phyloP scores from a whole-genome alignment of 148 eudicot genomes.

The Fagopyrum esculentum region DNA sequence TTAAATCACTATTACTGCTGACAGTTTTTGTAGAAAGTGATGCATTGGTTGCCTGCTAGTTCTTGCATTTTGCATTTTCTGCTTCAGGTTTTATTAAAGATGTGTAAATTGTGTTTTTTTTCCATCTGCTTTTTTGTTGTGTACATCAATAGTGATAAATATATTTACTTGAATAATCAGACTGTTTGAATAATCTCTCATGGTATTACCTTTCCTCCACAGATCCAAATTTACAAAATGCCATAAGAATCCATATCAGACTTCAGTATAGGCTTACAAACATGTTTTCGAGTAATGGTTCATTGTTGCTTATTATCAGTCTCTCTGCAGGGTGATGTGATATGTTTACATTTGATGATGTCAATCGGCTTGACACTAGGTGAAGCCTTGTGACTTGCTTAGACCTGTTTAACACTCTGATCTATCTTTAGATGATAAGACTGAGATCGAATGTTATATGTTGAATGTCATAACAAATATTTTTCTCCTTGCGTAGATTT shows the following conservation, averaged over 20 bases:
- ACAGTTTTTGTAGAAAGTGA: background rate
- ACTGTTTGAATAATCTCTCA: constrained; percentile 2
- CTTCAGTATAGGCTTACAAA: background rate
- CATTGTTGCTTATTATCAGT: background rate
- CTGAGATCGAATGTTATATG: background rate
- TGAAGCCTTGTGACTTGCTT: background rate
- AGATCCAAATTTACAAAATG: background rate
- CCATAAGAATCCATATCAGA: background rate
- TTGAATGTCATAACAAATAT: background rate
- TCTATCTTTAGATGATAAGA: background rate
- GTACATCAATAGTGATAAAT: background rate
- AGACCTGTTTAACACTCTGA: background rate
- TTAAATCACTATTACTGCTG: background rate
- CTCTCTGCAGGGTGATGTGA: background rate
- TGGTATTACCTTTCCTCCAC: background rate
- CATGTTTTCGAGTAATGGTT: background rate
- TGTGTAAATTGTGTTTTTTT: background rate
- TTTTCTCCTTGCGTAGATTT: background rate
- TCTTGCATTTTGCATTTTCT: background rate
- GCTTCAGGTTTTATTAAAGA: background rate
- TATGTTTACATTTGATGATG: background rate
- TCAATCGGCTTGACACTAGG: background rate
- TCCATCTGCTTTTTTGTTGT: background rate
- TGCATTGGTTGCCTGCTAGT: background rate
- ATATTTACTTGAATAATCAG: background rate